Conservation (phyloP, 208 protist genomes). For the Naegleria fowleri region DNA sequence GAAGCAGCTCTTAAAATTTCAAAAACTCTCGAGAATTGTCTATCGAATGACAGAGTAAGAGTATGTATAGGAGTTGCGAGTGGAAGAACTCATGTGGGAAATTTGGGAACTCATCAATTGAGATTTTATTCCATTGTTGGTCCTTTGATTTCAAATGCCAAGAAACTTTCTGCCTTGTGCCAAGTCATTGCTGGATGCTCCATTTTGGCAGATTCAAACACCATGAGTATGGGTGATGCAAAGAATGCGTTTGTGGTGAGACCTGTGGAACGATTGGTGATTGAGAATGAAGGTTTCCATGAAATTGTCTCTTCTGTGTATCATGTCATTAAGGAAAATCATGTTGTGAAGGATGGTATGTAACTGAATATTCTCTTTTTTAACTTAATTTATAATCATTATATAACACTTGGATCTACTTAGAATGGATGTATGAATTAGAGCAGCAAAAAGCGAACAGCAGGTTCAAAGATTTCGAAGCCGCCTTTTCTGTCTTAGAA, state of each 20-base stretch:
- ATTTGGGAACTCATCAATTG: not conserved
- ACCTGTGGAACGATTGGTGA: not conserved
- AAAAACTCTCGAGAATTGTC: not conserved
- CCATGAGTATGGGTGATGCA: not conserved
- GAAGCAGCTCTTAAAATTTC: not conserved
- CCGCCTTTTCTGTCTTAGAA: not conserved
- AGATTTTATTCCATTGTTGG: not conserved
- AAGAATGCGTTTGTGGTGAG: not conserved
- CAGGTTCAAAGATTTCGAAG: not conserved
- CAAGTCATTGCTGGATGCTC: not conserved
- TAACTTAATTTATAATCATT: too few relatives aligned
- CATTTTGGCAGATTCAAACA: not conserved
- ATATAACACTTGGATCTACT: too few relatives aligned
- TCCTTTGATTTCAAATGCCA: not conserved
- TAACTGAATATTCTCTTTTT: not conserved
- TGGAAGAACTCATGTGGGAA: not conserved
- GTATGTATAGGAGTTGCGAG: not conserved
- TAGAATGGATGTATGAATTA: not conserved
- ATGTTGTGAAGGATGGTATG: not conserved
- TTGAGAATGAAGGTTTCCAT: not conserved
- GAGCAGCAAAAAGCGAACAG: not conserved
- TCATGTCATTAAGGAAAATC: not conserved
- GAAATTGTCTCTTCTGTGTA: not conserved
- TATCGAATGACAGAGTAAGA: not conserved
- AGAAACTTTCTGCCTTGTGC: not conserved